Evolutionary conservation across 805 yeast genomes (phyloP).

Genomic region (Pichia manshurica): DNA sequence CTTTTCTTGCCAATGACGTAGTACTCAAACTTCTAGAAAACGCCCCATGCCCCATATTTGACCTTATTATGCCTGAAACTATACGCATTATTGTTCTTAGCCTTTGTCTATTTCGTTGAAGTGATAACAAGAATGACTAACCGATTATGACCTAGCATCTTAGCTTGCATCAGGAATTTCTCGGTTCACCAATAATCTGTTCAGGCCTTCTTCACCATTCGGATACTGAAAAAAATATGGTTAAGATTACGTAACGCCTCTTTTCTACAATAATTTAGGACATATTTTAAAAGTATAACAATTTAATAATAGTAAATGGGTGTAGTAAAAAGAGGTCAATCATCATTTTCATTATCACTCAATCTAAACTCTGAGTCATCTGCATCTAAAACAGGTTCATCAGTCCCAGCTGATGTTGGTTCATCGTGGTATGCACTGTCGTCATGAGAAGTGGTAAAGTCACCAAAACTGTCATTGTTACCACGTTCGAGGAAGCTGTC

Average conservation of each 20-base stretch:
- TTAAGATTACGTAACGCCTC: too few relatives aligned
- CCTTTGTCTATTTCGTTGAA: too few relatives aligned
- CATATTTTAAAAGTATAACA: not conserved
- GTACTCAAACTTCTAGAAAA: not conserved
- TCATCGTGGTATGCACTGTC: slow-evolving; percentile 6
- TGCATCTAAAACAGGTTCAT: slow-evolving; percentile 1
- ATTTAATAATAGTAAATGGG: too few relatives aligned
- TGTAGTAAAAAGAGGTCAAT: not conserved
- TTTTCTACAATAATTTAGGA: not conserved
- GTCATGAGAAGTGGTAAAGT: slow-evolving; percentile 19
- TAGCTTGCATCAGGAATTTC: too few relatives aligned
- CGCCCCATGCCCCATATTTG: not conserved
- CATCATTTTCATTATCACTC: slow-evolving; percentile 14
- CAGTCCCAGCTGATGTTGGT: slow-evolving; percentile 7
- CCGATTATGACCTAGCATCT: too few relatives aligned
- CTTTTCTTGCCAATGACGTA: not conserved
- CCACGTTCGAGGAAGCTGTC: slow-evolving; percentile 36
- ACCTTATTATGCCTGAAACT: not conserved
- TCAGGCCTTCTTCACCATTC: too few relatives aligned
- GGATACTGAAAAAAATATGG: too few relatives aligned
- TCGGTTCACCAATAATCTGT: too few relatives aligned
- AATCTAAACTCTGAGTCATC: slow-evolving; percentile 6
- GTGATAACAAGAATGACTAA: too few relatives aligned
- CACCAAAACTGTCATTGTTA: slow-evolving; percentile 27
- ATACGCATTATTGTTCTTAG: not conserved